phyloP scores from a whole-genome alignment of 2,329 filamentous ascomycete species.

The Nemania abortiva region DNA sequence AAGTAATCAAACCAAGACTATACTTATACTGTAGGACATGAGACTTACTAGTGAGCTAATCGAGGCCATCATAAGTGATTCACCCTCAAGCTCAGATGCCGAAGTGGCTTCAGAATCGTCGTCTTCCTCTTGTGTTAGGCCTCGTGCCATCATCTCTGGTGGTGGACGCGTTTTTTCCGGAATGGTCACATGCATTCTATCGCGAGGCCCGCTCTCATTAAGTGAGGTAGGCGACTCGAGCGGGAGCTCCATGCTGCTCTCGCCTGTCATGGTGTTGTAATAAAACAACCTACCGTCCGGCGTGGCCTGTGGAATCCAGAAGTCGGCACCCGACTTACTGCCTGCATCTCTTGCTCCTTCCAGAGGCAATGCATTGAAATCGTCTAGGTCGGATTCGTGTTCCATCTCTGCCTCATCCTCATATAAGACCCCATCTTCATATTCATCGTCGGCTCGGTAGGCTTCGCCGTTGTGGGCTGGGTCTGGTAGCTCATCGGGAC shows the following conservation, averaged over 20 bases:
- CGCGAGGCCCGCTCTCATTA: conserved; percentile 85
- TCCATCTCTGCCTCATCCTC: conserved; percentile 76
- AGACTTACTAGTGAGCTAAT: conserved; percentile 74
- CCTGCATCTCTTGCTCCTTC: conserved; percentile 68
- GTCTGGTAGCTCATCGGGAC: conserved; percentile 78
- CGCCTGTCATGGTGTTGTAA: conserved; percentile 97
- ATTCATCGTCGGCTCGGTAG: conserved; percentile 71
- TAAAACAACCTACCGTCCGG: conserved; percentile 94
- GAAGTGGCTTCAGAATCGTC: conserved; percentile 87
- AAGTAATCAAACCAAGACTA: conserved; percentile 25
- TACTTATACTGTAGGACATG: conserved; percentile 9
- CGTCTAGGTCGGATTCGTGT: conserved; percentile 72
- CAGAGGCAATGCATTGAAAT: conserved; percentile 71
- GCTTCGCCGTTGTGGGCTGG: conserved; percentile 66
- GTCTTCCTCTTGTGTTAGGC: conserved; percentile 85
- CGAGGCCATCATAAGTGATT: conserved; percentile 76
- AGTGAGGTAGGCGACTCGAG: conserved; percentile 87
- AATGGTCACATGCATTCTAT: conserved; percentile 88
- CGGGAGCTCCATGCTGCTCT: conserved; percentile 93
- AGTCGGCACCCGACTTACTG: conserved; percentile 85
- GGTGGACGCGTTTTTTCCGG: conserved; percentile 92
- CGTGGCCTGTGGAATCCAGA: conserved; percentile 98
- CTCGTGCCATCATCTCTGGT: conserved; percentile 89
- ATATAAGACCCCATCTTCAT: conserved; percentile 73
- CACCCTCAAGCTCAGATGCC: conserved; percentile 86